These are phyloP conservation scores for Secale cereale DNA, from an alignment of 176 grass and related monocot species.

Conservation along the genomic window DNA sequence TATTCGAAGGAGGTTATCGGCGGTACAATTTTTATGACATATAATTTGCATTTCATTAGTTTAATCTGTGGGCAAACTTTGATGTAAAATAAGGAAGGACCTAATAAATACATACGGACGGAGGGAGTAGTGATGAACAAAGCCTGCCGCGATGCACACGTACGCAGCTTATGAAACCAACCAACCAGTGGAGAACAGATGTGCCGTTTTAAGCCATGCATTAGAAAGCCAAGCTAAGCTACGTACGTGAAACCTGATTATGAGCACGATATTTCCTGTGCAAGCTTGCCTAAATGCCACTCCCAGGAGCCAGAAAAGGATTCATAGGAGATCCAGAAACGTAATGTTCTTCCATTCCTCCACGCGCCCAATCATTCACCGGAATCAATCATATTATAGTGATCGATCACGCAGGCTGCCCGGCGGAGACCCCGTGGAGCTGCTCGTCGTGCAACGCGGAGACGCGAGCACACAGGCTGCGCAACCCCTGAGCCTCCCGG, in stretches of 20 bases:
- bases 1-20: too few species aligned
- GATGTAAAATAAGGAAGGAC: too few species aligned
- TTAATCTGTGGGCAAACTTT: too few species aligned
- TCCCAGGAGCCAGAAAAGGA: conserved; percentile 7
- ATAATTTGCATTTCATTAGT: too few species aligned
- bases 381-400: background rate
- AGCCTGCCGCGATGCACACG: background rate
- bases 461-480: conserved; percentile 4
- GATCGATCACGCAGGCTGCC: background rate
- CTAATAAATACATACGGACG: too few species aligned
- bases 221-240: background rate
- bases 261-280: background rate
- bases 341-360: background rate
- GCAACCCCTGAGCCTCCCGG: conserved; percentile 9
- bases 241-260: background rate
- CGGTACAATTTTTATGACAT: too few species aligned
- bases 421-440: conserved; percentile 22
- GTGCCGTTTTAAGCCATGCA: background rate
- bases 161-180: background rate
- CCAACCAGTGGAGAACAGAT: background rate
- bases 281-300: background rate
- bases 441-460: conserved; percentile 14
- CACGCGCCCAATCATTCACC: background rate
- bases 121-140: background rate
- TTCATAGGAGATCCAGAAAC: conserved; percentile 6